A percentile compares a stretch with the other conserved stretches of the same genome.
Conservation (phyloP, 2,329 filamentous ascomycete genomes). For the Stagonosporopsis rhizophila region DNA sequence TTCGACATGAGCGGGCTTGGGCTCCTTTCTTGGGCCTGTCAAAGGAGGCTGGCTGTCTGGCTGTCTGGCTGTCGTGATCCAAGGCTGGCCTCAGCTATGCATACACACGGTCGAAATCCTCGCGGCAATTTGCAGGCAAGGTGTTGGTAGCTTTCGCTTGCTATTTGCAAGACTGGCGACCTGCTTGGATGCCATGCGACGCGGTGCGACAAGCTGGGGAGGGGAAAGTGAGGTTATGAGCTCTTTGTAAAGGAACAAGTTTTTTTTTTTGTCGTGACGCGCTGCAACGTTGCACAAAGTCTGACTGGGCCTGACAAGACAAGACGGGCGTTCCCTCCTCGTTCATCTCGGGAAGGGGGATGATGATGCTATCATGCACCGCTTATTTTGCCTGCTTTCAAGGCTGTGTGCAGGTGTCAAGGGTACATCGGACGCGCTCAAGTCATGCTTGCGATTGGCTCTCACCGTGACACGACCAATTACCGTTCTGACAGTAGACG, state of each 20-base stretch:
- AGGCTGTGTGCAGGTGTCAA: conserved; percentile 30
- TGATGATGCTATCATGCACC: conserved; percentile 24
- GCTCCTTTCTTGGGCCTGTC: background rate
- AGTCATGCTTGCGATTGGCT: conserved; percentile 18
- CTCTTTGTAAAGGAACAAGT: no score
- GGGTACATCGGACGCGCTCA: conserved; percentile 27
- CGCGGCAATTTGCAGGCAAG: no score
- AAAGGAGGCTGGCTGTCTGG: no score
- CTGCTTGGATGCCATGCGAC: no score
- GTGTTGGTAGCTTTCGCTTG: no score
- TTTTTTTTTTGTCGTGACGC: no score
- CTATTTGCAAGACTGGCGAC: no score
- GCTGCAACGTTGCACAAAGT: conserved; percentile 18
- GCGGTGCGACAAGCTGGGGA: no score
- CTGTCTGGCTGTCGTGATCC: no score
- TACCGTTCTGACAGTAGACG: conserved; percentile 26
- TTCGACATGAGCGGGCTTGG: background rate
- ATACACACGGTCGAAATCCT: no score
- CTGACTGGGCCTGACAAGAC: conserved; percentile 8
- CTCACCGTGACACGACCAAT: conserved; percentile 12
- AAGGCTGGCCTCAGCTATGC: no score
- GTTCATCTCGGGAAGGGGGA: conserved; percentile 24
- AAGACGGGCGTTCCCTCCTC: conserved; percentile 25
- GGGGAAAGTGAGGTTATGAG: no score
- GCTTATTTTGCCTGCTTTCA: conserved; percentile 31